phyloP scores from a whole-genome alignment of 2,329 filamentous ascomycete genomes.

The Talaromyces piceae region DNA sequence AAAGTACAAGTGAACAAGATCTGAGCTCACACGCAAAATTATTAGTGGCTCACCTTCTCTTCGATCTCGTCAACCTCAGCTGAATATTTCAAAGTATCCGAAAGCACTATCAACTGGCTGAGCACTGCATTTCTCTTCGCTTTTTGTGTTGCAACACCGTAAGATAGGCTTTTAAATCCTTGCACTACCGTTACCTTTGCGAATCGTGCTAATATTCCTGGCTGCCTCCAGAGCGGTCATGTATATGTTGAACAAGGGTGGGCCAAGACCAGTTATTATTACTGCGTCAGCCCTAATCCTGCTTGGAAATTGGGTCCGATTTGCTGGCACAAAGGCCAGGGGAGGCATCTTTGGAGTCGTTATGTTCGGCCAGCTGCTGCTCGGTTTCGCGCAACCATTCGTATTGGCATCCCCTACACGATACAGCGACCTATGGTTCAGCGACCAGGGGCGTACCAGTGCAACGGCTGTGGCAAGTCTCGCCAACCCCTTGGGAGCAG shows the following conservation, averaged over 20 bases:
- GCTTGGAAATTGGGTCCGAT: slow-evolving; percentile 85
- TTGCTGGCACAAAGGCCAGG: slow-evolving; percentile 56
- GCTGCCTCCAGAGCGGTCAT: slow-evolving; percentile 49
- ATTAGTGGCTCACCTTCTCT: slow-evolving; percentile 87
- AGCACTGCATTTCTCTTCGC: slow-evolving; percentile 81
- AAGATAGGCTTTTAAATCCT: slow-evolving; percentile 20
- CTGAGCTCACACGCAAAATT: neutral
- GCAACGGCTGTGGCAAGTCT: slow-evolving; percentile 80
- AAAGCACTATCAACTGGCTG: slow-evolving; percentile 84
- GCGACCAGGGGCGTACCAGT: slow-evolving; percentile 69
- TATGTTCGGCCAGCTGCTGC: slow-evolving; percentile 87
- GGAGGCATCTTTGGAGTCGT: slow-evolving; percentile 64
- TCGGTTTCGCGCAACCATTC: slow-evolving; percentile 85
- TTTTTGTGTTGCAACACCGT: slow-evolving; percentile 66
- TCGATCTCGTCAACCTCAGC: slow-evolving; percentile 70
- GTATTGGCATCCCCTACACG: slow-evolving; percentile 80
- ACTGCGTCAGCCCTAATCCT: slow-evolving; percentile 65
- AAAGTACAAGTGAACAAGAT: neutral
- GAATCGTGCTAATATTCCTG: neutral
- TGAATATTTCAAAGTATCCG: slow-evolving; percentile 65
- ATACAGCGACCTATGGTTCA: slow-evolving; percentile 95
- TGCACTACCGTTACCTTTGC: neutral
- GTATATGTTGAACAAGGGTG: slow-evolving; percentile 65
- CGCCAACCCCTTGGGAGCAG: slow-evolving; percentile 84
- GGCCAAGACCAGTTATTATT: slow-evolving; percentile 71